Percentiles rank a stretch among this genome's conserved stretches.
These are phyloP conservation scores for Liquidambar formosana DNA, from an alignment of 164 flowering plant genomes.

Conservation along the genomic window DNA sequence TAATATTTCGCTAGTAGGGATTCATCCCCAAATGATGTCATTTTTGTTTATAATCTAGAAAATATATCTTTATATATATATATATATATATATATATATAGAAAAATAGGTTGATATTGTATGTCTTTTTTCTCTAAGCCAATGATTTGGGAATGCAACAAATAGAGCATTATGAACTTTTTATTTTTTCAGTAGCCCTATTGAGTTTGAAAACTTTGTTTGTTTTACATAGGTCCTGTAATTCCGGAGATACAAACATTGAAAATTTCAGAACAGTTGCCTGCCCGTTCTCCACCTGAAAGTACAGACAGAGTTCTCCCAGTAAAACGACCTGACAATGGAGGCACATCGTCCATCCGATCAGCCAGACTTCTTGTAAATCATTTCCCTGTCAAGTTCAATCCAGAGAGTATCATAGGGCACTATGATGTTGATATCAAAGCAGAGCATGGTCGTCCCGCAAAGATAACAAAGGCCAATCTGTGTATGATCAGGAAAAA, in stretches of 20 bases:
- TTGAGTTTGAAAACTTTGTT: no score
- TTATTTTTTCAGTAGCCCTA: no score
- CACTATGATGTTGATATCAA: constrained; percentile 55
- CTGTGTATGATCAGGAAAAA: constrained; percentile 33
- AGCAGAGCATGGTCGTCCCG: constrained; percentile 21
- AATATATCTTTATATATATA: no score
- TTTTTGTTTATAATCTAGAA: no score
- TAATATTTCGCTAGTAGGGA: no score
- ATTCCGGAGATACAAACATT: constrained; percentile 3
- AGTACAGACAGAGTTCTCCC: constrained; percentile 17
- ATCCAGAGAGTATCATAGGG: constrained; percentile 22
- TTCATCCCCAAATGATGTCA: no score
- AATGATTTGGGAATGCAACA: no score
- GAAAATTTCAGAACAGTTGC: not conserved
- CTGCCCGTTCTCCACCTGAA: constrained; percentile 6
- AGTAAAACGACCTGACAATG: constrained; percentile 50
- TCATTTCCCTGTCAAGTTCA: constrained; percentile 45
- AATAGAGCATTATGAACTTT: no score
- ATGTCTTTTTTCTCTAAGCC: no score
- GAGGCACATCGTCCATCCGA: constrained; percentile 26
- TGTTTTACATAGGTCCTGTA: not conserved
- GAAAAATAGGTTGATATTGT: no score
- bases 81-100: no score
- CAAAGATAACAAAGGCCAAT: constrained; percentile 35
- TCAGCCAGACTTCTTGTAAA: constrained; percentile 35